Evolutionary conservation across 169 alveolate genomes (phyloP).

Genomic region (Cryptosporidium muris): DNA sequence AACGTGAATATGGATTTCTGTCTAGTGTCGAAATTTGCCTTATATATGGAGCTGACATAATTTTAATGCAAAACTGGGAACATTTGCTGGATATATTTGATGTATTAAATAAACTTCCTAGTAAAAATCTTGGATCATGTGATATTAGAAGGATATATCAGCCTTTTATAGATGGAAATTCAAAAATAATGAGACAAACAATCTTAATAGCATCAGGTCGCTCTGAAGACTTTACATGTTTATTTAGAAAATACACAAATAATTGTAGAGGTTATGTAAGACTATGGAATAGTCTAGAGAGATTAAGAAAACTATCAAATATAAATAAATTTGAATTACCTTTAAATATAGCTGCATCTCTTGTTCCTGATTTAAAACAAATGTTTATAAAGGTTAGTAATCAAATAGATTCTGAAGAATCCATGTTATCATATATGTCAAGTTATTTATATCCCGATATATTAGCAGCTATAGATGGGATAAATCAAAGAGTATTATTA

Average conservation of each 20-base stretch:
- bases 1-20: constrained; percentile 77
- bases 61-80: constrained; percentile 87
- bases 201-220: constrained; percentile 54
- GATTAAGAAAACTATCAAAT: background rate
- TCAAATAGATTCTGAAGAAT: constrained; percentile 34
- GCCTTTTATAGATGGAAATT: constrained; percentile 75
- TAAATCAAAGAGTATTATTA: constrained; percentile 32
- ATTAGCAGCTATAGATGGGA: constrained; percentile 60
- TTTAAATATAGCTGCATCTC: constrained; percentile 21
- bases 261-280: constrained; percentile 75
- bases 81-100: constrained; percentile 78
- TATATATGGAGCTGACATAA: constrained; percentile 84
- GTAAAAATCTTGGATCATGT: constrained; percentile 77
- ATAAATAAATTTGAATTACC: constrained; percentile 14
- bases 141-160: constrained; percentile 77
- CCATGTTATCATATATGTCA: constrained; percentile 8
- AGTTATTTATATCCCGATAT: constrained; percentile 49
- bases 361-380: constrained; percentile 31
- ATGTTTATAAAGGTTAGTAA: constrained; percentile 59
- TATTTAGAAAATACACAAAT: constrained; percentile 46
- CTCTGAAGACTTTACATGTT: constrained; percentile 35
- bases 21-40: constrained; percentile 86
- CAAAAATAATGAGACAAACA: constrained; percentile 76
- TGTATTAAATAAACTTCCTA: constrained; percentile 76
- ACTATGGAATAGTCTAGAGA: constrained; percentile 46